Conservation (phyloP, 768 basidiomycete species). For the Collybiopsis luxurians region DNA sequence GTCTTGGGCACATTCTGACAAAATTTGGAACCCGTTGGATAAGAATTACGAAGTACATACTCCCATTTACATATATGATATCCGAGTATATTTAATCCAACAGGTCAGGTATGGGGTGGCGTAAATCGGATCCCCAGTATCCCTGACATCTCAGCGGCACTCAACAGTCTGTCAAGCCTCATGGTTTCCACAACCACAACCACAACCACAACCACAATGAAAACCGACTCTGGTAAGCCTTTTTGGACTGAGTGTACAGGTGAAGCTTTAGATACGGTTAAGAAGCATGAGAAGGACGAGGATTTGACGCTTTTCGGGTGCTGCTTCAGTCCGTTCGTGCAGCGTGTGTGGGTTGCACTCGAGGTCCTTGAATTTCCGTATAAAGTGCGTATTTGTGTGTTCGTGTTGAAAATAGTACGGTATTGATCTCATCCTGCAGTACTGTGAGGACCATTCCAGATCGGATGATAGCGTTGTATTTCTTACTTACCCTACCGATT, state of each 20-base stretch:
- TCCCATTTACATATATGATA: too few relatives aligned
- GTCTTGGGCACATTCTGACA: too few relatives aligned
- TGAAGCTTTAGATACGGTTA: slow-evolving; percentile 53
- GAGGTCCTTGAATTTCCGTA: slow-evolving; percentile 73
- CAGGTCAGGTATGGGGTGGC: too few relatives aligned
- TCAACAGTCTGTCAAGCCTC: neutral
- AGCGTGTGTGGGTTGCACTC: slow-evolving; percentile 74
- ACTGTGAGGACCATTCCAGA: slow-evolving; percentile 27
- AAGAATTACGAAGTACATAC: too few relatives aligned
- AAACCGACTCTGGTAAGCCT: slow-evolving; percentile 32
- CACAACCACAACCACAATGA: too few relatives aligned
- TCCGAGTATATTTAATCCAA: too few relatives aligned
- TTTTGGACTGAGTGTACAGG: slow-evolving; percentile 45
- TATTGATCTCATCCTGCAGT: slow-evolving; percentile 23
- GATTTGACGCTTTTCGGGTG: slow-evolving; percentile 68
- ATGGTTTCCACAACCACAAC: neutral
- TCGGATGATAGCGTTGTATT: too few relatives aligned
- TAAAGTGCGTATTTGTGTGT: slow-evolving; percentile 38
- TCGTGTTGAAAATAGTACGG: neutral
- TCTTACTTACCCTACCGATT: too few relatives aligned
- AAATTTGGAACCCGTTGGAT: too few relatives aligned
- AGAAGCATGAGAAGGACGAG: slow-evolving; percentile 41
- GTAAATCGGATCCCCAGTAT: too few relatives aligned
- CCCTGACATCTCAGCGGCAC: too few relatives aligned
- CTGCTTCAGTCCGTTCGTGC: slow-evolving; percentile 83